Base-by-base conservation (phyloP, 208 protist species). In the Novymonas esmeraldas region DNA sequence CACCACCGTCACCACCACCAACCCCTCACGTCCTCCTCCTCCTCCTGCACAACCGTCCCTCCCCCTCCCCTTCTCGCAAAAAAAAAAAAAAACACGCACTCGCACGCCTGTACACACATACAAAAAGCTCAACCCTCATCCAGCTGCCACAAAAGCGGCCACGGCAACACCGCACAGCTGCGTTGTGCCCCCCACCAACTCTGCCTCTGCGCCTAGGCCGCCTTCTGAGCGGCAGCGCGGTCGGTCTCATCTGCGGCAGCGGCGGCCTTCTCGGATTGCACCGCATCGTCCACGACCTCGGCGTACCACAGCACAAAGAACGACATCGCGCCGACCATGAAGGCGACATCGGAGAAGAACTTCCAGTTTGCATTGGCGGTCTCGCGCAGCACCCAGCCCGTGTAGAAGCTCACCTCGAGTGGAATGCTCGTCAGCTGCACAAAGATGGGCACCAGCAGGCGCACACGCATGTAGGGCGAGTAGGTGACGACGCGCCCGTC, bases 331-430 rank as follows among this genome's bases (percentile, higher is more conserved):
- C 62, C 68, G 2, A 73, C 16, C 28, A 76, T 60, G 64, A 85
- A 84, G 16, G 61, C 85, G 41, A 85, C 56, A 36, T 90, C 78
- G 0, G 82, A 64, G 62, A 91, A 94, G 57, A 94, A 90, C 22
- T 92, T 73, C 85, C 84, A 94, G 54, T 94, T 94, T 9, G 78
- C 81, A 42, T 94, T 94, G 36, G 76, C 64, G 20, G 74, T 81
- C 62, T 89, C 79, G 50, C 79, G 81, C 60, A 90, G 63, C 10
- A 73, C 81, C 79, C 83, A 93, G 9, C 77, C 82, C 0, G 63
- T 64, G 73, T 90, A 94, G 56, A 94, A 89, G 56, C 68, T 74
- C n/a, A 85, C 60, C 70, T 90, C 71, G 10, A 88, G 56, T 9
- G 85, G 78, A 10, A 86, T 52, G n/a, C 64, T 57, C 22, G 88